A percentile compares a stretch with the other conserved stretches of the same genome.
Conservation (phyloP, 805 yeast genomes). For the Spathaspora passalidarum region DNA sequence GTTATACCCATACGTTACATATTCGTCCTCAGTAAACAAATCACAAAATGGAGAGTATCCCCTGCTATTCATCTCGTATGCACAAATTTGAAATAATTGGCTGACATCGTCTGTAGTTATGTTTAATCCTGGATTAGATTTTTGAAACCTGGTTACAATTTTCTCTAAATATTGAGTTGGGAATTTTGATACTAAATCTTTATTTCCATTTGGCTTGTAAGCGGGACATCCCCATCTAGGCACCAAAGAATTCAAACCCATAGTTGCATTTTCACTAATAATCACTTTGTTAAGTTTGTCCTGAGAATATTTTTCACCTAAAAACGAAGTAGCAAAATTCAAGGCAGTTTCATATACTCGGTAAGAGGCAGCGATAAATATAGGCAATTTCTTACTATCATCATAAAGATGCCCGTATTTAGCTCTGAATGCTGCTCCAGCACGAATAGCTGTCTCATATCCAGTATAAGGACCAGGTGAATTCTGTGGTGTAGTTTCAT, state of each 20-base stretch:
- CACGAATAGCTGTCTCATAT: slow-evolving; percentile 42
- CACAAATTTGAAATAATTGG: slow-evolving; percentile 62
- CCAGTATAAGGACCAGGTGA: slow-evolving; percentile 50
- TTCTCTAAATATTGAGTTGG: slow-evolving; percentile 42
- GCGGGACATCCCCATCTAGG: slow-evolving; percentile 47
- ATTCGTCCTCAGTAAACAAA: slow-evolving; percentile 66
- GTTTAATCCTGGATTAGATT: slow-evolving; percentile 51
- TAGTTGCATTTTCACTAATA: slow-evolving; percentile 43
- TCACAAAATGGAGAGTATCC: slow-evolving; percentile 69
- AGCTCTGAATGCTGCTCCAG: slow-evolving; percentile 48
- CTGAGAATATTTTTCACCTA: slow-evolving; percentile 43
- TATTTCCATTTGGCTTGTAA: slow-evolving; percentile 18
- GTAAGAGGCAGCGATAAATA: slow-evolving; percentile 54
- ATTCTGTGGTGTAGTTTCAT: slow-evolving; percentile 50
- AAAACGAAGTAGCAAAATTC: slow-evolving; percentile 58
- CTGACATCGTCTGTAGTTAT: slow-evolving; percentile 52
- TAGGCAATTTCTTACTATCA: slow-evolving; percentile 35
- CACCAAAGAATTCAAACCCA: slow-evolving; percentile 61
- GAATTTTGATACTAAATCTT: slow-evolving; percentile 4
- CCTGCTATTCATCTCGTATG: slow-evolving; percentile 67
- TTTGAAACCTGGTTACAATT: slow-evolving; percentile 56
- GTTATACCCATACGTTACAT: slow-evolving; percentile 58
- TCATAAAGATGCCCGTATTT: slow-evolving; percentile 49
- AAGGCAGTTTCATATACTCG: slow-evolving; percentile 56
- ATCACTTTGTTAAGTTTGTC: slow-evolving; percentile 32